Evolutionary conservation across 202 grass and related monocot species (phyloP), one percentile per base, ranked within the genome.

Genomic region (Setaria viridis): DNA sequence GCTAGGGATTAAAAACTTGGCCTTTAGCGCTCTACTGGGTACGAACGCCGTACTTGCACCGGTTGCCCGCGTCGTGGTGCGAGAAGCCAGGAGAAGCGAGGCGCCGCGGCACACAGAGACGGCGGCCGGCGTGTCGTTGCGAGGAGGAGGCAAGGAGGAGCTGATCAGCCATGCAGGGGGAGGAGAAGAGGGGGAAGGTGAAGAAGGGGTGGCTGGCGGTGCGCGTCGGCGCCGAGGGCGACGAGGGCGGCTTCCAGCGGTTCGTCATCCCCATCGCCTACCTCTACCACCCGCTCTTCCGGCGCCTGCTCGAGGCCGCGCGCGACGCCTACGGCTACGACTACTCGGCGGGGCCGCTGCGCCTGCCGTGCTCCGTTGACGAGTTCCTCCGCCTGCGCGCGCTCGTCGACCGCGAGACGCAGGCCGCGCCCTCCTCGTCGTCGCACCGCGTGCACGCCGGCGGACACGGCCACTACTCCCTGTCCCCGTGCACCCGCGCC

Each of bases 211-310:
- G 86, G 60, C 76, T 98, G 2, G 84, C 93, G 1, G 96, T 98
- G 69, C 50, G 80, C 3, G 96, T 98, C 21, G 95, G 91, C 25
- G 76, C 69, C 15, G 90, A 90, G 57, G 92, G 69, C 39, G 95
- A 64, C 50, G 87, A 34, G 6, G 80, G 79, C 11, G 91, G 82
- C 4, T 86, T 46, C 78, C 80, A 76, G 41, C 88, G 90, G 20
- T 92, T 99, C 77, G 89, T 90, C 35, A 99, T 99, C 87, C 96
- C 96, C 11, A 99, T 99, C 84, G 93, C 96, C 2, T 92, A 95
- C 85, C 96, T 99, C 62, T 91, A 99, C 92, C 91, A 94, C 66
- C 96, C 90, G 21, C 86, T 82, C 30, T 96, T 99, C 82, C 75
- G 55, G 21, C 84, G 79, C 7, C 85, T 99, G 5, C 96, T 99